A percentile compares a stretch with the other conserved stretches of the same genome.
These are phyloP conservation scores for Oryza punctata DNA, from an alignment of 176 grass and related monocot species.

Conservation along the genomic window DNA sequence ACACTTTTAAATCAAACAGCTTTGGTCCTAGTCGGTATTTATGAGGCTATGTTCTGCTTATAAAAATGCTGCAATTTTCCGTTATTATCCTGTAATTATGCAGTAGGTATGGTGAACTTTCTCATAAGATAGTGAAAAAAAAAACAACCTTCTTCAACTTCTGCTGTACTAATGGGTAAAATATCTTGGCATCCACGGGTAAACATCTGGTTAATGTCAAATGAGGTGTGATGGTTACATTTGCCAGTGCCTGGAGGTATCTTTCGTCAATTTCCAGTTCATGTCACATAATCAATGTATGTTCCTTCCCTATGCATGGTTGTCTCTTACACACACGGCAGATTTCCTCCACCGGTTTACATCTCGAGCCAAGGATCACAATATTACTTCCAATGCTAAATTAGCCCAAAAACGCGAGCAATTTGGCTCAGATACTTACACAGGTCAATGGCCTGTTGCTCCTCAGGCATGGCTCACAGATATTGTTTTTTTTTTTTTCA, in stretches of 20 bases:
- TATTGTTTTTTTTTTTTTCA: too few relatives aligned
- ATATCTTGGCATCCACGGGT: not conserved
- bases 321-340: not conserved
- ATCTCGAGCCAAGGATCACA: not conserved
- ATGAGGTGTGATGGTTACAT: not conserved
- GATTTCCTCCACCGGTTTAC: not conserved
- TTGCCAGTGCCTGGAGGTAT: too few relatives aligned
- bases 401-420: not conserved
- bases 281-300: not conserved
- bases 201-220: not conserved
- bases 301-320: not conserved
- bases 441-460: not conserved
- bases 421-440: not conserved
- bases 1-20: slow-evolving; percentile 13
- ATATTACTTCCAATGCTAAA: slow-evolving; percentile 10
- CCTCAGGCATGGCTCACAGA: not conserved
- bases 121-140: not conserved
- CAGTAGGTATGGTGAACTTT: too few relatives aligned
- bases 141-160: too few relatives aligned
- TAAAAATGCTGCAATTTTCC: not conserved
- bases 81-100: not conserved
- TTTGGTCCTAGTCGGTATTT: not conserved
- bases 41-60: not conserved
- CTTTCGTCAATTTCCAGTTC: not conserved
- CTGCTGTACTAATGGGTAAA: too few relatives aligned